These are phyloP conservation scores for Tricholoma furcatifolium DNA, from an alignment of 768 basidiomycete species.

Conservation along the genomic window DNA sequence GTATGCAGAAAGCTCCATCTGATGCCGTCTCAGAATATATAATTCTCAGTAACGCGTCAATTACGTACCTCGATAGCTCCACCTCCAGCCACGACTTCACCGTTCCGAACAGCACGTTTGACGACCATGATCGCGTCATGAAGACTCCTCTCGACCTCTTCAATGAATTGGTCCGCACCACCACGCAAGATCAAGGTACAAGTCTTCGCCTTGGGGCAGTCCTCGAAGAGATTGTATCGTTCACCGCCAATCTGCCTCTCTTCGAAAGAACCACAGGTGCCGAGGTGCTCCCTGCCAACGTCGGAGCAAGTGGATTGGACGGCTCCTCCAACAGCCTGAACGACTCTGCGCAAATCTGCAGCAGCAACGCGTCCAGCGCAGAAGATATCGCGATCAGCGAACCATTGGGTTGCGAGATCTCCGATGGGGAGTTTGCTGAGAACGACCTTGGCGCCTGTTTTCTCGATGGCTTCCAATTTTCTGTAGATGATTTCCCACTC, in stretches of 20 bases:
- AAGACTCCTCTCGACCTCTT: constrained; percentile 94
- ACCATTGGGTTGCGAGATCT: constrained; percentile 98
- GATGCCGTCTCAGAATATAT: constrained; percentile 2
- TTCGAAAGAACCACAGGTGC: constrained; percentile 90
- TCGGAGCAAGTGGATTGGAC: constrained; percentile 96
- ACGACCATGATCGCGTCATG: constrained; percentile 99
- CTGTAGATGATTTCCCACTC: constrained; percentile 99
- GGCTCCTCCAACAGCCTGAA: constrained; percentile 93
- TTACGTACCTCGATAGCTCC: constrained; percentile 87
- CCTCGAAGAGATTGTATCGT: constrained; percentile 92
- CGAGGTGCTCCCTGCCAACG: constrained; percentile 86
- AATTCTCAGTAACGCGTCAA: neutral
- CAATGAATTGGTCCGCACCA: constrained; percentile 98
- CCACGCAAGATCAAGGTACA: constrained; percentile 94
- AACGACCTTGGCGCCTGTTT: constrained; percentile 96
- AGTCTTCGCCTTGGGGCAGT: constrained; percentile 91
- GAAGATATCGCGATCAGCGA: constrained; percentile 98
- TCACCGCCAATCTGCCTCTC: constrained; percentile 97
- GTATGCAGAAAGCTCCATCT: constrained; percentile 98
- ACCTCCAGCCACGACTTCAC: constrained; percentile 95
- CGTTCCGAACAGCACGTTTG: constrained; percentile 93
- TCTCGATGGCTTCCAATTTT: constrained; percentile 93
- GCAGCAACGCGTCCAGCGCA: constrained; percentile 94
- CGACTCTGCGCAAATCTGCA: constrained; percentile 88
- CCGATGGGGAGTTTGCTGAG: constrained; percentile 98